Conservation (phyloP, 768 basidiomycete genomes). For the Lactifluus piperatus region DNA sequence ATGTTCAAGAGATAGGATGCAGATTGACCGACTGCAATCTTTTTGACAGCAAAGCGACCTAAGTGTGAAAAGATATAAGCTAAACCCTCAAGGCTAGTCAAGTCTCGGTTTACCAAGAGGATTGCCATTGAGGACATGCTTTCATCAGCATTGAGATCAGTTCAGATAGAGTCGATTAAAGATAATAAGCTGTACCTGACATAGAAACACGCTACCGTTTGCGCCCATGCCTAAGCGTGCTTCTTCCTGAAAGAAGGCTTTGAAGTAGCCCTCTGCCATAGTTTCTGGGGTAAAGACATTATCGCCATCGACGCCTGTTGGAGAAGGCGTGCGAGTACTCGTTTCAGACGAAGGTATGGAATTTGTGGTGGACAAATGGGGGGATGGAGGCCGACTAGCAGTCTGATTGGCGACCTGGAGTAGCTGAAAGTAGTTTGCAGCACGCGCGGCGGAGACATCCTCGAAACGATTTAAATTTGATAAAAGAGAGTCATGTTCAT, state of each 20-base stretch:
- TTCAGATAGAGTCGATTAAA: neutral
- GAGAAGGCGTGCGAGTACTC: conserved; percentile 22
- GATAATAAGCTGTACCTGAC: conserved; percentile 48
- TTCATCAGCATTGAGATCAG: neutral
- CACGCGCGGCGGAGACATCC: conserved; percentile 35
- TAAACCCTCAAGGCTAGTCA: neutral
- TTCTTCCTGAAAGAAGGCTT: conserved; percentile 88
- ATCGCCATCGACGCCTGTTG: neutral
- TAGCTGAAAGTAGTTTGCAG: conserved; percentile 74
- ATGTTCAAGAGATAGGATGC: conserved; percentile 79
- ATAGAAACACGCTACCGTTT: conserved; percentile 83
- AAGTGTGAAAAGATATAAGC: conserved; percentile 4
- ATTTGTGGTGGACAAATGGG: conserved; percentile 24
- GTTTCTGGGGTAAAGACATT: conserved; percentile 52
- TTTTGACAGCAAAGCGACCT: conserved; percentile 93
- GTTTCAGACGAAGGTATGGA: conserved; percentile 24
- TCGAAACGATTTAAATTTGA: conserved; percentile 13
- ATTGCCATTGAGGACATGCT: conserved; percentile 87
- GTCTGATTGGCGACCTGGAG: conserved; percentile 65
- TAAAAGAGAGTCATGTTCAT: conserved; percentile 24
- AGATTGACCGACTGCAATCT: conserved; percentile 90
- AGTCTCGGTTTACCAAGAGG: conserved; percentile 49
- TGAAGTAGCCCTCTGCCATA: conserved; percentile 91
- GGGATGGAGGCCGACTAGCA: conserved; percentile 43
- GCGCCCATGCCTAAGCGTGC: conserved; percentile 90